These are phyloP conservation scores for Ganoderma lingzhi DNA, from an alignment of 1,284 basidiomycete species.

Conservation along the genomic window DNA sequence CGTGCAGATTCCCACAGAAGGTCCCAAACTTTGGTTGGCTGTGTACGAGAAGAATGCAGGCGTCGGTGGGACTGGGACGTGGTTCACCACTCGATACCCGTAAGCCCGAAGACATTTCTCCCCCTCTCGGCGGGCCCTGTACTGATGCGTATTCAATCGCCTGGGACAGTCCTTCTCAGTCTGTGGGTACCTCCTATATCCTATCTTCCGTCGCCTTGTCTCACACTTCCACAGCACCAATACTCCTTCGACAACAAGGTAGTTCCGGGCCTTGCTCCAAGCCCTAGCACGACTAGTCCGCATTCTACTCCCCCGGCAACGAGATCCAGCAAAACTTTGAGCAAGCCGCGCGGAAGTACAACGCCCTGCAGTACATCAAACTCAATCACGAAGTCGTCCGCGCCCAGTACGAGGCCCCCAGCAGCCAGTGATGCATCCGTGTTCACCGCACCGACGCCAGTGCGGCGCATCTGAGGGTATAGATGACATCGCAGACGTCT, in stretches of 20 bases:
- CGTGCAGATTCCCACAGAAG: constrained; percentile 55
- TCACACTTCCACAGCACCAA: constrained; percentile 54
- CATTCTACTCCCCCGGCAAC: constrained; percentile 63
- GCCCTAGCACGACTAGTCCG: constrained; percentile 61
- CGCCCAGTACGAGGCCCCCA: constrained; percentile 57
- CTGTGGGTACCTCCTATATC: constrained; percentile 43
- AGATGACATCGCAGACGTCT: constrained; percentile 59
- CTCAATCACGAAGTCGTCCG: constrained; percentile 59
- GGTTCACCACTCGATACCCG: constrained; percentile 51
- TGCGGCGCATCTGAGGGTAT: constrained; percentile 34
- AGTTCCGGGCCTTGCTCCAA: too few relatives aligned
- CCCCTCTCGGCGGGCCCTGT: neutral
- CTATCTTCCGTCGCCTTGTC: neutral
- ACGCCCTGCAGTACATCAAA: constrained; percentile 59
- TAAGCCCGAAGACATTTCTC: constrained; percentile 19
- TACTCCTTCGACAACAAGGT: constrained; percentile 64
- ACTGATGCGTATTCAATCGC: constrained; percentile 44
- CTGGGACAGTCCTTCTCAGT: constrained; percentile 64
- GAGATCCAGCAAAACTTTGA: constrained; percentile 65
- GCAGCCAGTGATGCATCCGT: constrained; percentile 61
- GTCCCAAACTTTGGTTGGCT: constrained; percentile 59
- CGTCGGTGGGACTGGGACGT: constrained; percentile 59
- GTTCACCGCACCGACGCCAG: constrained; percentile 42
- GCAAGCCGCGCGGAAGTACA: constrained; percentile 63
- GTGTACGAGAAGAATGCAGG: constrained; percentile 65